Evolutionary conservation across 306 rosid genomes (phyloP), one percentile per base, ranked within the genome.

Genomic region (Vachellia pachyceras): DNA sequence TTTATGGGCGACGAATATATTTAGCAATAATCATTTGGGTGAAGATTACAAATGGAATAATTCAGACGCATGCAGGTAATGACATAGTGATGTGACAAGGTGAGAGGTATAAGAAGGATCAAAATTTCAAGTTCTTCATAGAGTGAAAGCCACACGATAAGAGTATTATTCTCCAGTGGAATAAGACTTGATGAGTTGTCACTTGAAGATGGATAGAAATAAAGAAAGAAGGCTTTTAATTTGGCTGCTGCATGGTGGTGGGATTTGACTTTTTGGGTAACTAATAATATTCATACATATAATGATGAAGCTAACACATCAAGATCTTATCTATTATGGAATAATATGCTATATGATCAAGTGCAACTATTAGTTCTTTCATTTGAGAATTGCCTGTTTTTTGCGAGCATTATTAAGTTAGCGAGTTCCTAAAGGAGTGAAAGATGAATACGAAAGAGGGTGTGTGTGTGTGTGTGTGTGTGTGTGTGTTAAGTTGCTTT

Each of bases 181-280:
- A 29, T 2, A 69, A 70, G 77, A 67, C 77, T 80, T 40, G 76
- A 74, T 35, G 77, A 75, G 68, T 22, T 46, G 50, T 77, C 58
- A 70, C 20, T 79, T 45, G 76, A 72, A 73, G n/a, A 54, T 37
- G 46, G 69, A 29, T 29, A 29, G 33, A 29, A 29, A 29, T 29
- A 29, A 82, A 50, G 40, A 79, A 63, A 29, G 15, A 42, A 11
- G 45, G 11, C 15, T 14, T 54, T 54, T 54, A 54, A 54, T 13
- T 75, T 75, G 33, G 64, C 63, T 49, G 60, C 78, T 60, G 41
- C 63, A 33, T 65, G 73, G 84, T 66, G 69, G 84, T 72, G 80
- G 82, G 81, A 83, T 83, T 79, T 83, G 85, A 83, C 85, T 82
- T 52, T 71, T 17, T 72, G 67, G 75, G n/a, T n/a, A n/a, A n/a